Conservation (phyloP, 2,329 filamentous ascomycete species). For the Bipolaris cookei region DNA sequence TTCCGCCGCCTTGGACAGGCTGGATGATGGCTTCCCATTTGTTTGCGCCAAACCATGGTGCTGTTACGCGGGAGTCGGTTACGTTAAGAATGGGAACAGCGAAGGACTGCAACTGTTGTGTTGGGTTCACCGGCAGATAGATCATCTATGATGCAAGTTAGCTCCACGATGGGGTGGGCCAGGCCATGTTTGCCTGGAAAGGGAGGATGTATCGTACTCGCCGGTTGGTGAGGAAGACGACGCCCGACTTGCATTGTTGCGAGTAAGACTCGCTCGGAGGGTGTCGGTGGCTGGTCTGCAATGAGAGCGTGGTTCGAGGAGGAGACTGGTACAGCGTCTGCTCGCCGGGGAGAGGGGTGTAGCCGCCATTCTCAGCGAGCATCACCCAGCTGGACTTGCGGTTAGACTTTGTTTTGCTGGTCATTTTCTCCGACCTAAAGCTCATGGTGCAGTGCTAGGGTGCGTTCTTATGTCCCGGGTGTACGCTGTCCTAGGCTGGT, state of each 20-base stretch:
- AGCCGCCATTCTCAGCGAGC: constrained; percentile 74
- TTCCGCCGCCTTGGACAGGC: constrained; percentile 81
- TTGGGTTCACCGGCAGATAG: constrained; percentile 78
- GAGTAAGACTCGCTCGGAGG: constrained; percentile 68
- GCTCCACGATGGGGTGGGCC: background rate
- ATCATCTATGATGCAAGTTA: constrained; percentile 67
- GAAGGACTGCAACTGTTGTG: constrained; percentile 79
- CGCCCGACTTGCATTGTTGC: constrained; percentile 75
- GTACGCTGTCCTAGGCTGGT: constrained; percentile 7
- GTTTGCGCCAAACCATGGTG: constrained; percentile 92
- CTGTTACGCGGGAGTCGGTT: constrained; percentile 82
- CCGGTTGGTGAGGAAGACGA: constrained; percentile 83
- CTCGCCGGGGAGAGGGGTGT: constrained; percentile 86
- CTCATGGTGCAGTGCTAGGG: constrained; percentile 10
- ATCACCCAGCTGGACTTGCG: constrained; percentile 79
- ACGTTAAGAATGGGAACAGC: constrained; percentile 86
- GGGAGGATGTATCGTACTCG: constrained; percentile 62
- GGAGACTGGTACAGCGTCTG: constrained; percentile 80
- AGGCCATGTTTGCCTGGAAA: constrained; percentile 2
- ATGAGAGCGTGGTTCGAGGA: constrained; percentile 75
- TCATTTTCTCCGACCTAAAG: constrained; percentile 15
- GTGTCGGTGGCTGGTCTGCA: constrained; percentile 73
- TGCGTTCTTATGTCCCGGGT: background rate
- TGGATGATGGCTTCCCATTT: constrained; percentile 83
- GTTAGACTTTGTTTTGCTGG: constrained; percentile 42